Conservation (phyloP, 2,329 filamentous ascomycete genomes). For the Cladophialophora yegresii region DNA sequence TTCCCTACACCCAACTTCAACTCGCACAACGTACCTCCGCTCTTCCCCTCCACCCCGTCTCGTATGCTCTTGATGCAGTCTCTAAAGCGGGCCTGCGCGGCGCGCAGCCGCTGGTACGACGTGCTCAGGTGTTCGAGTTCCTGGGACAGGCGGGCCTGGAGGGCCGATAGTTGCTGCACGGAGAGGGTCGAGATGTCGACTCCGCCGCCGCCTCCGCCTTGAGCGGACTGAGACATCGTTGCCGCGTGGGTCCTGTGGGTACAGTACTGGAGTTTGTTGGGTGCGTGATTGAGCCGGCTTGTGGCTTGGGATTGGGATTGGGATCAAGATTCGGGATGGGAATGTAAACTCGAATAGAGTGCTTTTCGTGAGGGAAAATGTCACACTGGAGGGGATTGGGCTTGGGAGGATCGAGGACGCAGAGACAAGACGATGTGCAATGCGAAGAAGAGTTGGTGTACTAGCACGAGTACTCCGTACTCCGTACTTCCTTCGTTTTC, state of each 20-base stretch:
- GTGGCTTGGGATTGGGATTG: neutral
- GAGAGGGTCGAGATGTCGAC: constrained; percentile 76
- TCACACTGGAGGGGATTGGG: neutral
- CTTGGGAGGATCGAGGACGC: neutral
- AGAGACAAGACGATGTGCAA: neutral
- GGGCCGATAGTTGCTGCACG: constrained; percentile 78
- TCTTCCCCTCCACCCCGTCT: constrained; percentile 51
- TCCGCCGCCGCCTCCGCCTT: constrained; percentile 35
- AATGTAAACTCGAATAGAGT: neutral
- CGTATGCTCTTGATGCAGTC: constrained; percentile 82
- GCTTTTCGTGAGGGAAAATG: neutral
- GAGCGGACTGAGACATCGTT: constrained; percentile 23
- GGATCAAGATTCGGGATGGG: no score
- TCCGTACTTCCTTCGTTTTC: no score
- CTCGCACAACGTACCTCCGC: constrained; percentile 31
- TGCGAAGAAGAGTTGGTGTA: neutral
- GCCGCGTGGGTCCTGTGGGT: neutral
- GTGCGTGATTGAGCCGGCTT: neutral
- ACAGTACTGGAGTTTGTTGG: neutral
- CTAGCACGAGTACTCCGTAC: neutral
- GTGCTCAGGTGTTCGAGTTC: constrained; percentile 91
- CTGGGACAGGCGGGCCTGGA: constrained; percentile 95
- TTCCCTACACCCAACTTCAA: neutral
- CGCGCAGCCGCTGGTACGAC: constrained; percentile 86
- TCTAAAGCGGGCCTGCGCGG: constrained; percentile 85